Conservation (phyloP, 108 stramenopile species). For the Fragilaria crotonensis region DNA sequence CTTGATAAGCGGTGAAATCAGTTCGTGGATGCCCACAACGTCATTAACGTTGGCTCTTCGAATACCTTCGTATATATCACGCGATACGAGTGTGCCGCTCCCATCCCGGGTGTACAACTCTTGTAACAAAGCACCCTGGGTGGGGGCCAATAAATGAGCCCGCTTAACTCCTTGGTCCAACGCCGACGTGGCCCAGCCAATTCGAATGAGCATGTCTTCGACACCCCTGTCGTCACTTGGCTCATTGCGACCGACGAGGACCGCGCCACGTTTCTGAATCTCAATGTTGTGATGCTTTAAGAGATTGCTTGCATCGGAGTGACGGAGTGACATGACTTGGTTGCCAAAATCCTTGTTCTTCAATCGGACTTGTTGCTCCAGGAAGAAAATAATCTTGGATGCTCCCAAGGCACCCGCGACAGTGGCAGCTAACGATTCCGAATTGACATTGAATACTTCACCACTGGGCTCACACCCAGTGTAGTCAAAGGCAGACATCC, state of each 20-base stretch:
- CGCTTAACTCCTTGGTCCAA: constrained; percentile 83
- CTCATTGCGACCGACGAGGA: not conserved
- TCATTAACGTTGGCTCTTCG: constrained; percentile 77
- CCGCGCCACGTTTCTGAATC: constrained; percentile 53
- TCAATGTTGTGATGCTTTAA: constrained; percentile 47
- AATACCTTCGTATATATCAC: constrained; percentile 95
- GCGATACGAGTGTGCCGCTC: constrained; percentile 81
- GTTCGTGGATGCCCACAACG: constrained; percentile 76
- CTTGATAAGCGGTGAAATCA: constrained; percentile 85
- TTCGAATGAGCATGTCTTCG: constrained; percentile 55
- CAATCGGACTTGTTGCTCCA: constrained; percentile 40
- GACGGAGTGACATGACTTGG: constrained; percentile 48
- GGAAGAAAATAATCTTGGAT: constrained; percentile 84
- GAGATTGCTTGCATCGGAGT: constrained; percentile 58
- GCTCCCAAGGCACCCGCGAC: constrained; percentile 77
- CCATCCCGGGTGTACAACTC: constrained; percentile 97
- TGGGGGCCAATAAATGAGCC: constrained; percentile 81
- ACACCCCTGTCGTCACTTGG: constrained; percentile 24
- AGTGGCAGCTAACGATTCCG: constrained; percentile 69
- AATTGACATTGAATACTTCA: constrained; percentile 92
- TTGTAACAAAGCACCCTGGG: constrained; percentile 80
- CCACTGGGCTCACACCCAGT: constrained; percentile 85
- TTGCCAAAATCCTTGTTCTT: constrained; percentile 59
- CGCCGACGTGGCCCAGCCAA: constrained; percentile 72
- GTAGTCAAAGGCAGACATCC: constrained; percentile 90